phyloP scores from a whole-genome alignment of 805 yeast species.

The Limtongia smithiae region DNA sequence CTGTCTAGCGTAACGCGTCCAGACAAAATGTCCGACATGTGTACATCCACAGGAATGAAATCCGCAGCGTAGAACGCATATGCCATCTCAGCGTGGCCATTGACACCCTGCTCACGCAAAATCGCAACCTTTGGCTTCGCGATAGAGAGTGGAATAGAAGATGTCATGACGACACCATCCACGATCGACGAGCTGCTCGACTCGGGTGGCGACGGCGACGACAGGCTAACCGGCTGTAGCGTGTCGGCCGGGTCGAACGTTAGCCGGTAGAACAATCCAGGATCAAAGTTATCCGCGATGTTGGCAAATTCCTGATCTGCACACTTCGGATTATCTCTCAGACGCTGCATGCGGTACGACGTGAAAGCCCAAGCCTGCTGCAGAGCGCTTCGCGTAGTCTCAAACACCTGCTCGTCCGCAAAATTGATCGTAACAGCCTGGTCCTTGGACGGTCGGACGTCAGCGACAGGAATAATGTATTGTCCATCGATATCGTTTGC shows the following conservation, averaged over 20 bases:
- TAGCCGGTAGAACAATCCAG: constrained; percentile 81
- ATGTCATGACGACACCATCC: background rate
- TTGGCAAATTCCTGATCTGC: constrained; percentile 81
- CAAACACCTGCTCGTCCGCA: constrained; percentile 15
- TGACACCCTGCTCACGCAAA: constrained; percentile 96
- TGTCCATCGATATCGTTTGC: constrained; percentile 55
- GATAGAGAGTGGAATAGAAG: constrained; percentile 1
- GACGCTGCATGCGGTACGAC: constrained; percentile 80
- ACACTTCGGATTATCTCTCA: constrained; percentile 90
- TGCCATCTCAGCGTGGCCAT: constrained; percentile 98
- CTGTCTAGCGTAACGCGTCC: constrained; percentile 70
- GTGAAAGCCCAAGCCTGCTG: constrained; percentile 79
- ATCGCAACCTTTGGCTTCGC: constrained; percentile 86
- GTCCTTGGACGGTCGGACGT: constrained; percentile 47
- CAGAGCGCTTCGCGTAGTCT: constrained; percentile 41
- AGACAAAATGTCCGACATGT: constrained; percentile 84
- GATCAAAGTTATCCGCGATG: constrained; percentile 76
- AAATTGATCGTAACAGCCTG: constrained; percentile 37
- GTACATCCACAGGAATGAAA: constrained; percentile 88
- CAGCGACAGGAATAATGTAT: constrained; percentile 62
- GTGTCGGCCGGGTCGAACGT: constrained; percentile 48
- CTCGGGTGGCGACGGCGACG: background rate
- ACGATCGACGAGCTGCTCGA: background rate
- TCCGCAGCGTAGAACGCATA: constrained; percentile 95
- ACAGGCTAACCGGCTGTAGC: constrained; percentile 8